phyloP scores from a whole-genome alignment of 1,139 yeast species.

The Diutina neorugosa region DNA sequence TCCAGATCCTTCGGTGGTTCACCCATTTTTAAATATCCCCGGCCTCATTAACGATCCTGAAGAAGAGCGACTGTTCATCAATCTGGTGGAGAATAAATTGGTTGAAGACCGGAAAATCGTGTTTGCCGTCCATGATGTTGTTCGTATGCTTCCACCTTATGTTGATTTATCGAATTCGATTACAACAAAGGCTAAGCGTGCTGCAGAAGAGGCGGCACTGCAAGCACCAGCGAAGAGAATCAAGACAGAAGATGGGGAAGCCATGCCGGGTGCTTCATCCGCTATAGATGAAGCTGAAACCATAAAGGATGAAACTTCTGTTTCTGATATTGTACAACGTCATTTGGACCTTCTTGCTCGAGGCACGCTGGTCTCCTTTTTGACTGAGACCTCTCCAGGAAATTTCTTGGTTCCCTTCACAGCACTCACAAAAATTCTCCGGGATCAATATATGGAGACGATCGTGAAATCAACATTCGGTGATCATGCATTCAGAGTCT shows the following conservation, averaged over 20 bases:
- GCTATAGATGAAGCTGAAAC: constrained; percentile 9
- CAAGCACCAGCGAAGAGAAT: constrained; percentile 20
- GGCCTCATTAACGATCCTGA: constrained; percentile 32
- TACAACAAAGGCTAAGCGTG: constrained; percentile 21
- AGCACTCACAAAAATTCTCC: constrained; percentile 31
- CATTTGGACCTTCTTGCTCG: constrained; percentile 44
- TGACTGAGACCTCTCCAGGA: constrained; percentile 28
- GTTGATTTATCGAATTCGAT: constrained; percentile 41
- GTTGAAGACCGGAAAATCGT: constrained; percentile 29
- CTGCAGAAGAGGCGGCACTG: constrained; percentile 13
- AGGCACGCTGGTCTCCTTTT: constrained; percentile 9
- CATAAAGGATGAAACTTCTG: constrained; percentile 7
- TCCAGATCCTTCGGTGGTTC: constrained; percentile 20
- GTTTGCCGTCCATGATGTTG: constrained; percentile 44
- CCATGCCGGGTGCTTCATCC: constrained; percentile 11
- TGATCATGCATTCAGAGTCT: constrained; percentile 44
- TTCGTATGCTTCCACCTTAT: constrained; percentile 29
- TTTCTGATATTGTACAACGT: constrained; percentile 19
- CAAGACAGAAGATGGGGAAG: constrained; percentile 23
- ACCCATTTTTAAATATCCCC: constrained; percentile 19
- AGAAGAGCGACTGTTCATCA: constrained; percentile 18
- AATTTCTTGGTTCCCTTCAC: constrained; percentile 29
- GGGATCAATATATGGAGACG: constrained; percentile 47
- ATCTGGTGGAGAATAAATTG: constrained; percentile 21
- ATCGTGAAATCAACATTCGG: constrained; percentile 48